A percentile compares a stretch with the other conserved stretches of the same genome.
Conservation (phyloP, 2,329 filamentous ascomycete species). For the Diaporthe vexans region DNA sequence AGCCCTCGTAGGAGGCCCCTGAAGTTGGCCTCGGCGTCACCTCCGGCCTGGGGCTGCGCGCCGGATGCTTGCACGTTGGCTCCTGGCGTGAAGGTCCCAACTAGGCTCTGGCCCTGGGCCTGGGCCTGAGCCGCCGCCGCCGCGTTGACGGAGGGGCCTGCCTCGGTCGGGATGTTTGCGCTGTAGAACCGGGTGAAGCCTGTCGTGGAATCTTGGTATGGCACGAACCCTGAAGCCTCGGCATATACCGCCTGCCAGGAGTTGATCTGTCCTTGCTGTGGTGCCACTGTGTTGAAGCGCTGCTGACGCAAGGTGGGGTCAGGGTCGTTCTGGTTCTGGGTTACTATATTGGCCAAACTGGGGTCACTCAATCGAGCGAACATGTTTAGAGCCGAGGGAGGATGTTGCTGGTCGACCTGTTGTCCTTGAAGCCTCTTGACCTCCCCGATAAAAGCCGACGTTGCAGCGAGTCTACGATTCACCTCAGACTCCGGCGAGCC, state of each 20-base stretch:
- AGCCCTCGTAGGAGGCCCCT: neutral
- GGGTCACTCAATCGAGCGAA: neutral
- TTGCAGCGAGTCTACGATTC: neutral
- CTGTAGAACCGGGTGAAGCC: constrained; percentile 31
- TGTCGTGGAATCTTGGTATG: constrained; percentile 24
- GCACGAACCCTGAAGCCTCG: constrained; percentile 21
- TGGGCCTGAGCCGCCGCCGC: constrained; percentile 7
- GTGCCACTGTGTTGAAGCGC: constrained; percentile 5
- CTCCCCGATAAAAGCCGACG: neutral
- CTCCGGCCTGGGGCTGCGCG: neutral
- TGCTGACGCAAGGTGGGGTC: neutral
- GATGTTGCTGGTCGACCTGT: neutral
- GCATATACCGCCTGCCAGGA: constrained; percentile 21
- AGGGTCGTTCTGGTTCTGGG: constrained; percentile 1
- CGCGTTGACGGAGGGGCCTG: neutral
- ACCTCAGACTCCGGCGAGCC: neutral
- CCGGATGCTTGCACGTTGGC: neutral
- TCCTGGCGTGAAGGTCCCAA: neutral
- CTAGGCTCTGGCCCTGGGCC: constrained; percentile 13
- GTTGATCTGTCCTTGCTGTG: constrained; percentile 12
- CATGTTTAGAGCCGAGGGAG: neutral
- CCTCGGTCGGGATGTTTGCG: constrained; percentile 18
- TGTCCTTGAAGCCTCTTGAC: neutral
- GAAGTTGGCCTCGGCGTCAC: neutral
- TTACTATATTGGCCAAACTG: neutral